These are phyloP conservation scores for Mycena vitilis DNA, from an alignment of 768 basidiomycete species.

Conservation along the genomic window DNA sequence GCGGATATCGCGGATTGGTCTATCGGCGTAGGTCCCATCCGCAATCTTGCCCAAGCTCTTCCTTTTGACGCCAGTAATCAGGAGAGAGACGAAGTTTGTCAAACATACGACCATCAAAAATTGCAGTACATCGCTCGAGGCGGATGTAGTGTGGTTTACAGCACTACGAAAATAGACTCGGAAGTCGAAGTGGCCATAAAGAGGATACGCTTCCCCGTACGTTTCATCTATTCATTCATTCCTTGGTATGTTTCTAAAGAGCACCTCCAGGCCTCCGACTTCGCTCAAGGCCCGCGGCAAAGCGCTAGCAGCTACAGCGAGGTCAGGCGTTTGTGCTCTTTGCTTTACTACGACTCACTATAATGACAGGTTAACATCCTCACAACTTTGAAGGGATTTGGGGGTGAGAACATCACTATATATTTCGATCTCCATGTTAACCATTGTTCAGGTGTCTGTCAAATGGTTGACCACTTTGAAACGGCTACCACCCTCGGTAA, in stretches of 20 bases:
- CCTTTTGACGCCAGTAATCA: not conserved
- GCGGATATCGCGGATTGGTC: too few relatives aligned
- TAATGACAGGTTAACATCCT: too few relatives aligned
- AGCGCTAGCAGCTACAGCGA: not conserved
- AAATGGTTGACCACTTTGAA: too few relatives aligned
- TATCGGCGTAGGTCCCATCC: not conserved
- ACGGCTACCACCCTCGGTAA: too few relatives aligned
- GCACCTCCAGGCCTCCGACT: not conserved
- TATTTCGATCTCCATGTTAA: too few relatives aligned
- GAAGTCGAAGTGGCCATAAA: conserved; percentile 8
- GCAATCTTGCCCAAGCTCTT: not conserved
- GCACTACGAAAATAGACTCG: conserved; percentile 1
- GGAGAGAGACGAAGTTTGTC: conserved; percentile 8
- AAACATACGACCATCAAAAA: not conserved
- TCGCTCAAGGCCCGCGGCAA: too few relatives aligned
- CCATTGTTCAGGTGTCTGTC: too few relatives aligned
- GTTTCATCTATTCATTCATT: not conserved
- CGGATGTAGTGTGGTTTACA: not conserved
- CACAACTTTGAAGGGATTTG: too few relatives aligned
- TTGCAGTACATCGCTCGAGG: conserved; percentile 1
- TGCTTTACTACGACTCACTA: not conserved
- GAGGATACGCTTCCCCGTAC: conserved; percentile 7
- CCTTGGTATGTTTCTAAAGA: not conserved
- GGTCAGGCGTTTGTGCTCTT: not conserved
- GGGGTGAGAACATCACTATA: too few relatives aligned